A percentile compares a stretch with the other conserved stretches of the same genome.
Conservation (phyloP, 2,329 filamentous ascomycete genomes). For the Ophiostoma himal-ulmi region DNA sequence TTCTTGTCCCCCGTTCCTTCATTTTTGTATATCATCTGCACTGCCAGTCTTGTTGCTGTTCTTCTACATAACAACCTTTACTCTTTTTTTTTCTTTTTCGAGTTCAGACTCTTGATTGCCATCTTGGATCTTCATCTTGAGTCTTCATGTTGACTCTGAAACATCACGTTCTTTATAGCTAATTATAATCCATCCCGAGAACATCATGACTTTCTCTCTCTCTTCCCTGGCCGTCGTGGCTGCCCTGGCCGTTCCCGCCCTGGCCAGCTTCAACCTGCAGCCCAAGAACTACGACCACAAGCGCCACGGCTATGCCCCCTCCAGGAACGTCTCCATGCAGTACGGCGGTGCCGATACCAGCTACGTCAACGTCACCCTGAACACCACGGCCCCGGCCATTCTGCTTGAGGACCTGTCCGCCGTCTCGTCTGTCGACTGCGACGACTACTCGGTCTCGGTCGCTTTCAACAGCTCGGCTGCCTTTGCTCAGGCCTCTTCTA, state of each 20-base stretch:
- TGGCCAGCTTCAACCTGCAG: neutral
- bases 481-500: conserved; percentile 27
- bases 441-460: conserved; percentile 28
- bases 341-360: conserved; percentile 20
- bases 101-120: neutral
- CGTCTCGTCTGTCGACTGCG: conserved; percentile 32
- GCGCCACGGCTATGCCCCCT: conserved; percentile 3
- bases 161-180: no score
- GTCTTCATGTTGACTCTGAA: neutral
- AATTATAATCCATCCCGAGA: neutral
- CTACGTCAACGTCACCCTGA: conserved; percentile 28
- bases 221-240: neutral
- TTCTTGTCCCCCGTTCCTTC: neutral
- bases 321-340: conserved; percentile 20
- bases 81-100: neutral
- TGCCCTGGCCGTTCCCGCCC: neutral
- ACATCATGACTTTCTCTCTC: conserved; percentile 8
- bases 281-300: neutral
- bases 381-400: conserved; percentile 31
- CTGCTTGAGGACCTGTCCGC: conserved; percentile 33
- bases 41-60: conserved; percentile 13
- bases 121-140: neutral
- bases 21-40: neutral
- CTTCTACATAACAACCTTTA: conserved; percentile 12
- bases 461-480: conserved; percentile 29